A percentile compares a stretch with the other conserved stretches of the same genome.
Conservation (phyloP, 2,329 filamentous ascomycete species). For the Malbranchea cinnamomea region DNA sequence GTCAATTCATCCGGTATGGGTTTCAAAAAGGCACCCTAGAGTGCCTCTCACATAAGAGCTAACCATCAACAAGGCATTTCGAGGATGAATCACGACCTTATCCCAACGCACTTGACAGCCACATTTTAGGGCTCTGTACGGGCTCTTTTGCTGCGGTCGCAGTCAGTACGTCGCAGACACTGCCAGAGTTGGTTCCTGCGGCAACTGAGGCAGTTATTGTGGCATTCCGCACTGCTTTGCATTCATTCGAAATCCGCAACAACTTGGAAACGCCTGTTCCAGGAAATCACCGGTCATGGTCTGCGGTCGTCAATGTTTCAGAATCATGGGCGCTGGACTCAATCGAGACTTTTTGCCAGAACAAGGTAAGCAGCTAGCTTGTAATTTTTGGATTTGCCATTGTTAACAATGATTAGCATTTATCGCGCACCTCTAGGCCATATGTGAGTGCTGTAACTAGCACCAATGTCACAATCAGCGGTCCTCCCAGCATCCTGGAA, state of each 20-base stretch:
- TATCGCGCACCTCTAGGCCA: constrained; percentile 1
- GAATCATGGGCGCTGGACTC: constrained; percentile 1
- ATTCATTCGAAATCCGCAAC: constrained; percentile 1
- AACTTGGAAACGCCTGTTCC: constrained; percentile 3
- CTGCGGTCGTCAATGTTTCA: constrained; percentile 2
- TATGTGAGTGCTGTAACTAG: constrained; percentile 7
- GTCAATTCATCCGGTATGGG: constrained; percentile 7
- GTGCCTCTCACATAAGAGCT: background rate
- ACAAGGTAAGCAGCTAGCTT: constrained; percentile 1
- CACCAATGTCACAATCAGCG: constrained; percentile 10
- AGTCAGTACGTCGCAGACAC: constrained; percentile 8
- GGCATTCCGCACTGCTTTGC: constrained; percentile 8
- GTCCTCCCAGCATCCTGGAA: constrained; percentile 6
- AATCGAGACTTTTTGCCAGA: constrained; percentile 3
- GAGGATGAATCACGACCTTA: constrained; percentile 3
- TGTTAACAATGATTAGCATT: too few relatives aligned
- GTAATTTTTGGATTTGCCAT: constrained; percentile 3
- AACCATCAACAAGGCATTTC: constrained; percentile 5
- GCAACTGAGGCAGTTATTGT: constrained; percentile 9
- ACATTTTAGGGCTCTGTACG: constrained; percentile 10
- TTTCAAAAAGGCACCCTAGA: too few relatives aligned
- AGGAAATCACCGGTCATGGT: constrained; percentile 4
- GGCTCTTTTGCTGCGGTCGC: constrained; percentile 11
- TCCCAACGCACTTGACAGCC: constrained; percentile 5
- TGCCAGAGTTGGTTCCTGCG: constrained; percentile 8